These are phyloP conservation scores for Clohesyomyces aquaticus DNA, from an alignment of 495 filamentous ascomycete genomes.

Conservation along the genomic window DNA sequence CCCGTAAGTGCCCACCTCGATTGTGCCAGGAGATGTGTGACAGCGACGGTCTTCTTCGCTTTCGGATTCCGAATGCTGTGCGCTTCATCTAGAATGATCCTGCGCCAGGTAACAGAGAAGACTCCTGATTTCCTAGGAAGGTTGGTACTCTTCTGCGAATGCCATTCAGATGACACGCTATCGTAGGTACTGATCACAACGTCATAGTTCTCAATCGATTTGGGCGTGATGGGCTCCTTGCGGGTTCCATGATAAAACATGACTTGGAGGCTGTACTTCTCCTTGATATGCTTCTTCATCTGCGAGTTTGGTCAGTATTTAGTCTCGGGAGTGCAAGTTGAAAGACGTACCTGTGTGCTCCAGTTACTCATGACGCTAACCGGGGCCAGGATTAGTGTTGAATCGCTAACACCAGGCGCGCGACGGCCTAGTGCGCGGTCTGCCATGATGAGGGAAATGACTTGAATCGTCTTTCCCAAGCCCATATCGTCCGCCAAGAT, in stretches of 20 bases:
- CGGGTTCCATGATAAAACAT: constrained; percentile 75
- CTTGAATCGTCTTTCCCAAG: constrained; percentile 87
- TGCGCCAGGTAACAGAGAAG: constrained; percentile 73
- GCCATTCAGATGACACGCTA: constrained; percentile 40
- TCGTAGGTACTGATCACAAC: constrained; percentile 89
- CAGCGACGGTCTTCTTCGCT: constrained; percentile 72
- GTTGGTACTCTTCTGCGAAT: constrained; percentile 30
- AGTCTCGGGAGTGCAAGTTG: no score
- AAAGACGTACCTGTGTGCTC: constrained; percentile 57
- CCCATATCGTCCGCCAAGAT: constrained; percentile 96
- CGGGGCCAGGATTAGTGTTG: constrained; percentile 81
- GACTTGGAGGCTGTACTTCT: constrained; percentile 63
- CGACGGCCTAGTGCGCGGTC: constrained; percentile 49
- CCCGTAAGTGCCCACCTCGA: constrained; percentile 79
- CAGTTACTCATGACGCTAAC: constrained; percentile 93
- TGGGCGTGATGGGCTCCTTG: constrained; percentile 56
- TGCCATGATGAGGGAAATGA: constrained; percentile 78
- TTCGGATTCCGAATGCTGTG: constrained; percentile 81
- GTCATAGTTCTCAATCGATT: constrained; percentile 63
- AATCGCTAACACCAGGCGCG: constrained; percentile 44
- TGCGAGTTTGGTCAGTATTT: constrained; percentile 1
- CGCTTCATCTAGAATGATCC: constrained; percentile 79
- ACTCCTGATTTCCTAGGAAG: constrained; percentile 49
- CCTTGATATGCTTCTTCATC: constrained; percentile 70
- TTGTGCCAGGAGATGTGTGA: constrained; percentile 65